Percentiles rank a stretch among this genome's conserved stretches.
These are phyloP conservation scores for Metschnikowia drakensbergensis DNA, from an alignment of 805 yeast species.

Conservation along the genomic window DNA sequence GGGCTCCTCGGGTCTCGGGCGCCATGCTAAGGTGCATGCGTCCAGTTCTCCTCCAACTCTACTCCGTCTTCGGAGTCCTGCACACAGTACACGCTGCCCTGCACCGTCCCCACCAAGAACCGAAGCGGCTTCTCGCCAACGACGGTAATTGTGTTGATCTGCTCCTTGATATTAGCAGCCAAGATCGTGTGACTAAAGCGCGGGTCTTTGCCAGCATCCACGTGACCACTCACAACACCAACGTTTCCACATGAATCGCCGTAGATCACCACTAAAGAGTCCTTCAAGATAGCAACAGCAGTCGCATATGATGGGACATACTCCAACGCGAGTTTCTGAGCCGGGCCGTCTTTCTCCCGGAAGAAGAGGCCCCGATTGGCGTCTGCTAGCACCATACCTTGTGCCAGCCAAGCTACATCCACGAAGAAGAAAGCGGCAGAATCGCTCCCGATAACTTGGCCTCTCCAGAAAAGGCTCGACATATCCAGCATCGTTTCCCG, in stretches of 20 bases:
- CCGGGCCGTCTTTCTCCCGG: not conserved
- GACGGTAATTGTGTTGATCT: constrained; percentile 23
- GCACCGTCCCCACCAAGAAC: constrained; percentile 12
- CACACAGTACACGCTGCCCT: constrained; percentile 12
- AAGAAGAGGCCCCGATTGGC: constrained; percentile 8
- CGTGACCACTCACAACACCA: not conserved
- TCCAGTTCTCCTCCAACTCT: not conserved
- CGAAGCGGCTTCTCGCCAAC: constrained; percentile 8
- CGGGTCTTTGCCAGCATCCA: not conserved
- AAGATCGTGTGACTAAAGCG: constrained; percentile 1
- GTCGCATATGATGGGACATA: constrained; percentile 14
- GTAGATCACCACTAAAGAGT: constrained; percentile 8
- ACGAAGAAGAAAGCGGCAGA: constrained; percentile 11
- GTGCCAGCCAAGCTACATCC: constrained; percentile 10
- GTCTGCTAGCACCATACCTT: constrained; percentile 9
- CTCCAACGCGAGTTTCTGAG: constrained; percentile 5
- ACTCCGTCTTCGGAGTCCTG: not conserved
- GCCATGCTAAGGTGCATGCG: not conserved
- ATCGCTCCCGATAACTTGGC: not conserved
- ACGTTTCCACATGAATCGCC: constrained; percentile 33
- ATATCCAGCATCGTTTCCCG: not conserved
- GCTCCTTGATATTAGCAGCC: constrained; percentile 25
- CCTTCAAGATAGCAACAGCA: constrained; percentile 9
- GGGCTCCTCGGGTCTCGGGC: too few relatives aligned
- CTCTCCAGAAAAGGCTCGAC: constrained; percentile 1